These are phyloP conservation scores for Lolium rigidum DNA, from an alignment of 176 grass and related monocot species.

Conservation along the genomic window DNA sequence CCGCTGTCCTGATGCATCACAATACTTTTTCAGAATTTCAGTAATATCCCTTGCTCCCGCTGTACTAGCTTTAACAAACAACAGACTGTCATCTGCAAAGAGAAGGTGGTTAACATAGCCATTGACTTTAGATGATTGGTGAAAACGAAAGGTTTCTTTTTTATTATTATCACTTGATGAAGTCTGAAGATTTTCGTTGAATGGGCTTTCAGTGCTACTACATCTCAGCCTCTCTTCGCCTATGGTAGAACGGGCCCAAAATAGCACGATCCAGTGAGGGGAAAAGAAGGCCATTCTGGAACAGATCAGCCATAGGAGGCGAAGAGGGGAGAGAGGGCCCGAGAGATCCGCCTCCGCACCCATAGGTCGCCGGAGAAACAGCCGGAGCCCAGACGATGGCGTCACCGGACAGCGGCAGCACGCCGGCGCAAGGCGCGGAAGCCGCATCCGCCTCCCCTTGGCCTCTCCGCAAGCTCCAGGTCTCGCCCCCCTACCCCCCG, in stretches of 20 bases:
- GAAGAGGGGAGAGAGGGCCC: constrained; percentile 11
- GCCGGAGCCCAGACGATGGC: constrained; percentile 43
- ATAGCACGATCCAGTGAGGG: background rate
- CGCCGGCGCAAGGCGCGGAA: constrained; percentile 51
- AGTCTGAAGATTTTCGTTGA: too few species aligned
- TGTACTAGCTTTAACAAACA: too few species aligned
- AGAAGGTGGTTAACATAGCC: too few species aligned
- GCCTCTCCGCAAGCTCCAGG: constrained; percentile 77
- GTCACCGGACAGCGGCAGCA: constrained; percentile 42
- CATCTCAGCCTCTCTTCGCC: background rate
- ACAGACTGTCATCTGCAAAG: too few species aligned
- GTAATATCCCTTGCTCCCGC: too few species aligned
- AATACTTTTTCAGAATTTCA: too few species aligned
- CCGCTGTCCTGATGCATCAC: too few species aligned
- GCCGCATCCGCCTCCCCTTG: constrained; percentile 45
- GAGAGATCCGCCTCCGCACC: constrained; percentile 31
- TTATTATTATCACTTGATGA: too few species aligned
- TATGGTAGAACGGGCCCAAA: background rate
- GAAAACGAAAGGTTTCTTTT: too few species aligned
- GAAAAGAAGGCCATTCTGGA: background rate
- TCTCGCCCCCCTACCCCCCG: constrained; percentile 4
- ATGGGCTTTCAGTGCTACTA: too few species aligned
- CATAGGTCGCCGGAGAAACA: constrained; percentile 41
- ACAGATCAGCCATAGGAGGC: background rate
- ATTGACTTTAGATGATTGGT: too few species aligned